A percentile compares a stretch with the other conserved stretches of the same genome.
phyloP scores from a whole-genome alignment of 2,329 filamentous ascomycete genomes.

The Pseudohalonectria lignicola region DNA sequence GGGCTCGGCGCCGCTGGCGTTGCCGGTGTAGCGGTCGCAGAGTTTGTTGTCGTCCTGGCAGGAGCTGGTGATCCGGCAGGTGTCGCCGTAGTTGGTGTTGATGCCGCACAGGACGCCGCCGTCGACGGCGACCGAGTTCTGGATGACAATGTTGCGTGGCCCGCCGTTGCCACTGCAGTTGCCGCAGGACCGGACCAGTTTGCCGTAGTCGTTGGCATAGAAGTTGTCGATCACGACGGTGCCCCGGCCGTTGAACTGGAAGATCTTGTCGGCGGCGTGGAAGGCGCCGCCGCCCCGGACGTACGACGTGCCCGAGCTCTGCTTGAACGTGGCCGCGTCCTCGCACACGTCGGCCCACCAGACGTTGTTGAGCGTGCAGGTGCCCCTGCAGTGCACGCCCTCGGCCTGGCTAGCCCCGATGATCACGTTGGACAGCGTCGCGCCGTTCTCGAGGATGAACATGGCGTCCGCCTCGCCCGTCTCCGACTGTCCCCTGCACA shows the following conservation, averaged over 20 bases:
- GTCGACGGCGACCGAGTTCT: slow-evolving; percentile 22
- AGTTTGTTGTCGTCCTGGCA: slow-evolving; percentile 4
- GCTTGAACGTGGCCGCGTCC: slow-evolving; percentile 24
- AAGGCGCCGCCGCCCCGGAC: slow-evolving; percentile 26
- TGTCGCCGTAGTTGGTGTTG: slow-evolving; percentile 21
- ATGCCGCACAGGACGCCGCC: slow-evolving; percentile 29
- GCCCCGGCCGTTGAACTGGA: slow-evolving; percentile 26
- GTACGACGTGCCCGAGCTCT: slow-evolving; percentile 21
- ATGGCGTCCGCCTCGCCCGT: slow-evolving; percentile 26
- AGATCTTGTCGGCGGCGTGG: slow-evolving; percentile 22
- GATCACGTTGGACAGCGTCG: slow-evolving; percentile 38
- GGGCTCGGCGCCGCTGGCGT: slow-evolving; percentile 15
- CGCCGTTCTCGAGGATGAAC: slow-evolving; percentile 37
- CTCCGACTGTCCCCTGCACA: slow-evolving; percentile 9
- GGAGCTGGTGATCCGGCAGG: slow-evolving; percentile 4
- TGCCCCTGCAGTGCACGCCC: slow-evolving; percentile 35
- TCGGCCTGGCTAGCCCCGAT: slow-evolving; percentile 36
- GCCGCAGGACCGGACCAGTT: slow-evolving; percentile 36
- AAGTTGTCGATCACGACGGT: slow-evolving; percentile 24
- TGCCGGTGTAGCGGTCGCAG: slow-evolving; percentile 5
- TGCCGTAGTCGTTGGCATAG: slow-evolving; percentile 33
- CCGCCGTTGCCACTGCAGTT: slow-evolving; percentile 26
- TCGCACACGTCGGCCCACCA: slow-evolving; percentile 23
- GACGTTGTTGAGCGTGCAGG: slow-evolving; percentile 26
- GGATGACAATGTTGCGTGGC: slow-evolving; percentile 30